Evolutionary conservation across 2,329 filamentous ascomycete genomes (phyloP).

Genomic region (Alternaria ethzedia): DNA sequence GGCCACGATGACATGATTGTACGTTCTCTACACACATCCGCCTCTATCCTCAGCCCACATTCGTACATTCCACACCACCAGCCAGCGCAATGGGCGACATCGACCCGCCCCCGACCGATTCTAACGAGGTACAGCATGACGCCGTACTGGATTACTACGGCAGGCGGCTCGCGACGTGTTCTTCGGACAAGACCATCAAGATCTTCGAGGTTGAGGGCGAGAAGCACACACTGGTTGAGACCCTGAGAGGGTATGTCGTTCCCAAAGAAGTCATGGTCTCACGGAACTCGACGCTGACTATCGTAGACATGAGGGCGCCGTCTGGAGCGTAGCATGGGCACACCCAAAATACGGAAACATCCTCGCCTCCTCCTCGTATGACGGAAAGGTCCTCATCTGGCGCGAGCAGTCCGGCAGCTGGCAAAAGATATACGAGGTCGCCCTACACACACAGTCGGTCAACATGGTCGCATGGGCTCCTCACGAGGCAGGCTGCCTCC

Average conservation of each 20-base stretch:
- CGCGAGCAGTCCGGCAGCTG: conserved; percentile 72
- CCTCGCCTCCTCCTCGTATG: conserved; percentile 91
- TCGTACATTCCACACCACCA: background rate
- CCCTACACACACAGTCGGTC: conserved; percentile 91
- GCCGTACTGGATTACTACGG: conserved; percentile 99
- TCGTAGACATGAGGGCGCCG: conserved; percentile 89
- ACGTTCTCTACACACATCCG: conserved; percentile 55
- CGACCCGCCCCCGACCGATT: conserved; percentile 39
- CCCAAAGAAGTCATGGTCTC: background rate
- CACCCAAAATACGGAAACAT: conserved; percentile 99
- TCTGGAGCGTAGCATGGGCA: conserved; percentile 96
- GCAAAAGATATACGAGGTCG: conserved; percentile 90
- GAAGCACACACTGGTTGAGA: conserved; percentile 86
- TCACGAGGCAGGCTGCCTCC: conserved; percentile 90
- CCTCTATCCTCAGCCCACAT: background rate
- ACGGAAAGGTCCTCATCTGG: conserved; percentile 99
- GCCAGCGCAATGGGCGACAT: conserved; percentile 16
- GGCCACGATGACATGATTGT: conserved; percentile 99
- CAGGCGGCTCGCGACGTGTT: conserved; percentile 93
- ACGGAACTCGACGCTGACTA: conserved; percentile 14
- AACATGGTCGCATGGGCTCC: conserved; percentile 99
- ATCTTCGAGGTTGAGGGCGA: conserved; percentile 98
- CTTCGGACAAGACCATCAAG: conserved; percentile 98
- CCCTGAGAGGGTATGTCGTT: conserved; percentile 82
- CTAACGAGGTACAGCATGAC: conserved; percentile 74